phyloP scores from a whole-genome alignment of 2,329 filamentous ascomycete genomes.

The Atkinsonella texensis region DNA sequence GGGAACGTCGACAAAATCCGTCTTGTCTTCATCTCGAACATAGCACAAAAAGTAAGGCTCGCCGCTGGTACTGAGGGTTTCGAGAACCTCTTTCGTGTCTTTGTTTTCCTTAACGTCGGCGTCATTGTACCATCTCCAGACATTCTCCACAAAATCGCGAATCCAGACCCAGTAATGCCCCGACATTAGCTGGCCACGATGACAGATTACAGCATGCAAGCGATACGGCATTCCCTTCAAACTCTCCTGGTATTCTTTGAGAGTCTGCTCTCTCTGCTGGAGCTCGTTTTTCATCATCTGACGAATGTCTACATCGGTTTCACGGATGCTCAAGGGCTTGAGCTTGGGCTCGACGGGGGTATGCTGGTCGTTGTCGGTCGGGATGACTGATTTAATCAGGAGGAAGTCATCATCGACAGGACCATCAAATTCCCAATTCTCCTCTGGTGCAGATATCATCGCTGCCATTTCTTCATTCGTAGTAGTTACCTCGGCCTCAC shows the following conservation, averaged over 20 bases:
- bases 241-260: conserved; percentile 27
- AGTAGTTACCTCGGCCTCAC: conserved; percentile 1
- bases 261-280: conserved; percentile 14
- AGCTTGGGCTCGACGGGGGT: conserved; percentile 8
- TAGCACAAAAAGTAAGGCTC: conserved; percentile 80
- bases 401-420: conserved; percentile 24
- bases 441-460: conserved; percentile 9
- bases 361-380: not conserved
- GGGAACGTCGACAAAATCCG: conserved; percentile 37
- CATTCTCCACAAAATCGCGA: conserved; percentile 65
- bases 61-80: conserved; percentile 52
- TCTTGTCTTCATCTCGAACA: conserved; percentile 54
- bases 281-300: conserved; percentile 36
- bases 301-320: conserved; percentile 18
- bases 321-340: conserved; percentile 11
- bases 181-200: conserved; percentile 58
- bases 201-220: conserved; percentile 87
- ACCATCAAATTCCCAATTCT: conserved; percentile 27
- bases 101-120: conserved; percentile 60
- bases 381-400: conserved; percentile 13
- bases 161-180: conserved; percentile 99
- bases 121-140: conserved; percentile 96
- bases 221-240: conserved; percentile 60
- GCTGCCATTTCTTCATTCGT: not conserved
- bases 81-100: conserved; percentile 56